A percentile compares a stretch with the other conserved stretches of the same genome.
Conservation (phyloP, 1,284 basidiomycete genomes). For the Paramarasmius palmivorus region DNA sequence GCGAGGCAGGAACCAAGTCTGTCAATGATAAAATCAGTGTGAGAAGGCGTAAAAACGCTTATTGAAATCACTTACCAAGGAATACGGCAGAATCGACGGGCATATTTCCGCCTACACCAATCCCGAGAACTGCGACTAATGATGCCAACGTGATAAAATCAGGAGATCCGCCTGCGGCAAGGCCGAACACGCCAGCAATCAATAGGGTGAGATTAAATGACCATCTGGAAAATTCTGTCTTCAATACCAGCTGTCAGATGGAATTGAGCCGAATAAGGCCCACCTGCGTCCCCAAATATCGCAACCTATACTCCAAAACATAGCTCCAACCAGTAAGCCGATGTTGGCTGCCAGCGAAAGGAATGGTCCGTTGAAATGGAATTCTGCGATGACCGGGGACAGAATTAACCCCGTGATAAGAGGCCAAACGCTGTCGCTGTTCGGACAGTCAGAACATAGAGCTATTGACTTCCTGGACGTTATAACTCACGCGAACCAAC, state of each 20-base stretch:
- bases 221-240: slow-evolving; percentile 37
- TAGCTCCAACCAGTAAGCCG: slow-evolving; percentile 66
- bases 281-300: slow-evolving; percentile 63
- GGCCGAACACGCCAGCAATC: slow-evolving; percentile 68
- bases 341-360: slow-evolving; percentile 57
- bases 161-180: slow-evolving; percentile 59
- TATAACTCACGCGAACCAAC: slow-evolving; percentile 64
- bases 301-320: slow-evolving; percentile 61
- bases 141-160: slow-evolving; percentile 53
- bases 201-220: slow-evolving; percentile 77
- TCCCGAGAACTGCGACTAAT: slow-evolving; percentile 55
- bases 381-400: slow-evolving; percentile 54
- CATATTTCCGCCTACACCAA: slow-evolving; percentile 71
- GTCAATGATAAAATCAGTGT: background rate
- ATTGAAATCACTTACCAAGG: slow-evolving; percentile 49
- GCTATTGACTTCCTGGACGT: background rate
- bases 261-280: slow-evolving; percentile 10
- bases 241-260: background rate
- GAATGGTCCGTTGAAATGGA: slow-evolving; percentile 51
- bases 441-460: slow-evolving; percentile 8
- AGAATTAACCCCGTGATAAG: slow-evolving; percentile 60
- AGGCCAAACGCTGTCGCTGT: slow-evolving; percentile 66
- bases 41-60: slow-evolving; percentile 2
- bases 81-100: slow-evolving; percentile 82
- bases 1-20: slow-evolving; percentile 62